Percentiles rank a stretch among this genome's conserved stretches.
Evolutionary conservation across 306 rosid species (phyloP).

Genomic region (Malus sieversii): DNA sequence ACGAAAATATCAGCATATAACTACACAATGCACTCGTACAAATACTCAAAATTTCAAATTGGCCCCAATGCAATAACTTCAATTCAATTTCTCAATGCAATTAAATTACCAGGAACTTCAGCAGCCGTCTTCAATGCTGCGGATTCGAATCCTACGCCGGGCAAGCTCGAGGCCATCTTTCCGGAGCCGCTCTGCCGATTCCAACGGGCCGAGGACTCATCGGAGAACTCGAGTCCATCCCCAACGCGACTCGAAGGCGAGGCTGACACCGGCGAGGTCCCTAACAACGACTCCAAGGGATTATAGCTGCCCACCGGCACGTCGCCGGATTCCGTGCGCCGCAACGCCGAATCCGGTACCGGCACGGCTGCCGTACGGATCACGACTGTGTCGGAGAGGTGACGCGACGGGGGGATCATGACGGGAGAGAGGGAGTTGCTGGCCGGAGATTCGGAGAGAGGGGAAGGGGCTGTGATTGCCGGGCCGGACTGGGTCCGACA

Average conservation of each 20-base stretch:
- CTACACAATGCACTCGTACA: background rate
- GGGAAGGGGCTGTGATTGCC: constrained; percentile 3
- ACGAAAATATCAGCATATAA: background rate
- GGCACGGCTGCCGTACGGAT: constrained; percentile 49
- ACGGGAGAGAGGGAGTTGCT: constrained; percentile 61
- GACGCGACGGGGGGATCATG: constrained; percentile 61
- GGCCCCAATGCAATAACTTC: background rate
- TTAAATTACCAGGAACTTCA: constrained; percentile 30
- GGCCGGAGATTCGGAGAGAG: constrained; percentile 29
- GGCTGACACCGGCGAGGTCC: constrained; percentile 40
- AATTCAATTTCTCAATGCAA: background rate
- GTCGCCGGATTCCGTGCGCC: constrained; percentile 31
- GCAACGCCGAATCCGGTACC: constrained; percentile 44
- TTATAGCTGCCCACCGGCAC: constrained; percentile 51
- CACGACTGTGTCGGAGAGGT: constrained; percentile 28
- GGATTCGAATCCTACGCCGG: constrained; percentile 35
- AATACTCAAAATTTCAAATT: background rate
- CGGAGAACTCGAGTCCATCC: constrained; percentile 46
- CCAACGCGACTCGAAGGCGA: constrained; percentile 43
- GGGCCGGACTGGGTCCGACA: constrained; percentile 41
- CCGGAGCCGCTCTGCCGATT: constrained; percentile 30
- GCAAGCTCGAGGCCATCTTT: constrained; percentile 32
- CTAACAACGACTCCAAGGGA: constrained; percentile 37
- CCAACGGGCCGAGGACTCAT: constrained; percentile 38
- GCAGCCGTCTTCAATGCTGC: constrained; percentile 15